Evolutionary conservation across 83 land plant species (phyloP), one percentile per base, ranked within the genome.

Genomic region (Isoetes engelmannii): DNA sequence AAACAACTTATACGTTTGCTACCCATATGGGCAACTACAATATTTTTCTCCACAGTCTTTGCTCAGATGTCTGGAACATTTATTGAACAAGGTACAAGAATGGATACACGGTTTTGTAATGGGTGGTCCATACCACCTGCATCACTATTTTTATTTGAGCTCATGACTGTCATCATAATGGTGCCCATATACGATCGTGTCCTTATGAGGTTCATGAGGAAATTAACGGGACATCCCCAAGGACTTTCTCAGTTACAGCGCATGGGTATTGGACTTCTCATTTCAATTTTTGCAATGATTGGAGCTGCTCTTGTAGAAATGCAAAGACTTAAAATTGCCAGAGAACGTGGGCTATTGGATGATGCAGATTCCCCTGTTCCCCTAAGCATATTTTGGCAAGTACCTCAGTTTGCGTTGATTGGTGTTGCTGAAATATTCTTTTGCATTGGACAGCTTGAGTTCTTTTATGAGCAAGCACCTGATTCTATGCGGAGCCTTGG

Each of bases 321-420:
- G 5, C 18, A 55, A 28, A 45, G 71, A 18, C n/a, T 51, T 57
- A 28, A 18, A 41, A 5, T 18, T 5, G 49, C 28, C 50, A 43
- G 28, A 19, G 41, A 15, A 15, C n/a, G n/a, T n/a, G 61, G 61
- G 41, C 43, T 56, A 5, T n/a, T n/a, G n/a, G n/a, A n/a, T n/a
- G n/a, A n/a, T n/a, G n/a, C n/a, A n/a, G n/a, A n/a, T n/a, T n/a
- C n/a, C n/a, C n/a, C n/a, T n/a, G 4, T 47, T 4, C 9, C 61
- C 7, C 71, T 50, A 19, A 51, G 61, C 5, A 56, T 69, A 4
- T 51, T 56, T 47, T 69, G 71, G 71, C 71, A 53, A 43, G 71
- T 56, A 4, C 71, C 61, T 5, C 68, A 69, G 41, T 69, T 57
- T 41, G 5, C 28, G 71, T 10, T 69, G 44, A 7, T 69, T 45